phyloP scores from a whole-genome alignment of 2,329 filamentous ascomycete species.

The Paecilomyces formosus region DNA sequence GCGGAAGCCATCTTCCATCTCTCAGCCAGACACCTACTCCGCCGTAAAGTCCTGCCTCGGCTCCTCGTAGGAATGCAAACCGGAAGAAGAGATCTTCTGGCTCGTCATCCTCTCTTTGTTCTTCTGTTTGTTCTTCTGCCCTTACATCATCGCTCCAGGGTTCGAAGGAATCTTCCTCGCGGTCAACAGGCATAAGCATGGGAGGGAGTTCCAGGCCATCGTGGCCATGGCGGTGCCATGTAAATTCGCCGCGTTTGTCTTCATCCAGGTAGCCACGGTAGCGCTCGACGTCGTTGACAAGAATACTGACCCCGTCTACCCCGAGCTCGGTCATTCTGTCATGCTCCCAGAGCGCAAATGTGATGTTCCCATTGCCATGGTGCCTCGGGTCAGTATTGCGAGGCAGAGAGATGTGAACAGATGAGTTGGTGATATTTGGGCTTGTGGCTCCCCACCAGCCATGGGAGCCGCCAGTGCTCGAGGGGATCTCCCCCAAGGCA shows the following conservation, averaged over 20 bases:
- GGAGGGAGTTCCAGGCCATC: constrained; percentile 28
- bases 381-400: constrained; percentile 18
- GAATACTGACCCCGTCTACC: constrained; percentile 51
- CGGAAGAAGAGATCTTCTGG: constrained; percentile 40
- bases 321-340: constrained; percentile 30
- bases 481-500: constrained; percentile 50
- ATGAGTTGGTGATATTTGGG: constrained; percentile 47
- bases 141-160: constrained; percentile 3
- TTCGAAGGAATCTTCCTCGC: constrained; percentile 4
- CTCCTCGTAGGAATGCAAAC: constrained; percentile 38
- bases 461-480: constrained; percentile 35
- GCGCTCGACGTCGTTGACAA: constrained; percentile 58
- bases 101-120: constrained; percentile 16
- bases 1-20: constrained; percentile 28
- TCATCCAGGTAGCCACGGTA: constrained; percentile 51
- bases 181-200: constrained; percentile 15
- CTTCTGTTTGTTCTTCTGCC: constrained; percentile 2
- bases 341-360: constrained; percentile 35
- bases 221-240: constrained; percentile 40
- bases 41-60: constrained; percentile 31
- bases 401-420: constrained; percentile 39
- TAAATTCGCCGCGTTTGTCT: constrained; percentile 40
- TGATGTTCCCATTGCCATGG: constrained; percentile 39
- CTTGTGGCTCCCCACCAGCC: constrained; percentile 37
- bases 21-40: constrained; percentile 32